Conservation (phyloP, 75 land plant species). For the Azolla pinnata region DNA sequence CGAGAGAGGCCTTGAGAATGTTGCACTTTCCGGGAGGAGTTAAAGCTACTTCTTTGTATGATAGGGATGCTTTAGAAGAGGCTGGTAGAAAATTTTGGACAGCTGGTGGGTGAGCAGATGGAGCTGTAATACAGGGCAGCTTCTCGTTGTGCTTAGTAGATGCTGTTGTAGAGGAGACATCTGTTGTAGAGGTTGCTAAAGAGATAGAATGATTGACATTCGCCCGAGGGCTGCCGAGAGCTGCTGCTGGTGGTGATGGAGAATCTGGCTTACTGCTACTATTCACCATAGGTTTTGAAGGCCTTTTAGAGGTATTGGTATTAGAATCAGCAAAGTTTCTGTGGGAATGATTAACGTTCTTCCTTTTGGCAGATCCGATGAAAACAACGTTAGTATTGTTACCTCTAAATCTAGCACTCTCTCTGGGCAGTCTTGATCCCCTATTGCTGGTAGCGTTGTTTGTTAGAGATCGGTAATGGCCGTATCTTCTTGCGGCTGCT, state of each 20-base stretch:
- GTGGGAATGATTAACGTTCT: constrained; percentile 5
- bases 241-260: constrained; percentile 2
- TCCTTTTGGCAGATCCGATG: not conserved
- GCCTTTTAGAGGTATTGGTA: not conserved
- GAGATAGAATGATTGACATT: too few relatives aligned
- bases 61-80: constrained; percentile 28
- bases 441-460: constrained; percentile 27
- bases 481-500: constrained; percentile 19
- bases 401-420: constrained; percentile 21
- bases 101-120: not conserved
- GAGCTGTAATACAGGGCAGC: constrained; percentile 18
- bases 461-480: constrained; percentile 35
- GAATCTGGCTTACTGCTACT: too few relatives aligned
- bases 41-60: constrained; percentile 76
- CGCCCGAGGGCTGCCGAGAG: too few relatives aligned
- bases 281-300: too few relatives aligned
- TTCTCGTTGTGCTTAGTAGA: constrained; percentile 39
- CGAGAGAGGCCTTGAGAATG: not conserved
- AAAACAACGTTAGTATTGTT: constrained; percentile 5
- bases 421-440: constrained; percentile 7
- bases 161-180: too few relatives aligned
- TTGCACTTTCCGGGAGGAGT: constrained; percentile 58
- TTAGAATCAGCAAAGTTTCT: not conserved
- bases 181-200: not conserved
- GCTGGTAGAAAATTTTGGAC: too few relatives aligned